These are phyloP conservation scores for Beta vulgaris DNA, from an alignment of 148 eudicot genomes.

Conservation along the genomic window DNA sequence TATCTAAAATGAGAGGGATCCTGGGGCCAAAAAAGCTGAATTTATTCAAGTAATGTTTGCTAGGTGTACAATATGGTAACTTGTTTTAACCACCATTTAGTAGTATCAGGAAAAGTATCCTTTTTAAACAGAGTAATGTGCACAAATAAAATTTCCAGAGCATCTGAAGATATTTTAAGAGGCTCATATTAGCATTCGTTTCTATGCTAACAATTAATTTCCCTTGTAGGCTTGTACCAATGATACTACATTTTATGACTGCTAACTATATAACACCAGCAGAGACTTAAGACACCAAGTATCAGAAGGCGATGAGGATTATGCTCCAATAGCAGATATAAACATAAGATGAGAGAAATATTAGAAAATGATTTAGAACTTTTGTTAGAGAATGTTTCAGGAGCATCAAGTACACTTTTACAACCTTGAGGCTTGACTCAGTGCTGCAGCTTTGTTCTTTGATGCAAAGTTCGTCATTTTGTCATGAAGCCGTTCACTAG, in stretches of 20 bases:
- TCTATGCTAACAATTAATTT: too few relatives aligned
- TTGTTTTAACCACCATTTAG: neutral
- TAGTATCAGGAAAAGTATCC: neutral
- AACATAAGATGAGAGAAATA: neutral
- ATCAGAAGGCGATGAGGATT: neutral
- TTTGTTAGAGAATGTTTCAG: constrained; percentile 5
- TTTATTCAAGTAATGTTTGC: neutral
- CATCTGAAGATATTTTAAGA: neutral
- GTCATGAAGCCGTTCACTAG: constrained; percentile 86
- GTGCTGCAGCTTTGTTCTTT: constrained; percentile 93
- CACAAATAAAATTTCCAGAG: too few relatives aligned
- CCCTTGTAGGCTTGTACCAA: neutral
- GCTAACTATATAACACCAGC: neutral
- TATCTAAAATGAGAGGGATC: neutral
- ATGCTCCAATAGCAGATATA: constrained; percentile 10
- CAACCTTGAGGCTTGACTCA: constrained; percentile 76
- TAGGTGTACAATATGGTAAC: neutral
- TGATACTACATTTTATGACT: neutral
- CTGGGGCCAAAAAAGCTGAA: neutral
- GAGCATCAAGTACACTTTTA: constrained; percentile 26
- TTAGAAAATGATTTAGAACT: neutral
- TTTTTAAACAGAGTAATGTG: too few relatives aligned
- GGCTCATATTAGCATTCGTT: neutral
- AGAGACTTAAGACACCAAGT: neutral
- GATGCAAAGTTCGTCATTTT: constrained; percentile 79